Evolutionary conservation across 768 basidiomycete species (phyloP).

Genomic region (Serendipita sp.): DNA sequence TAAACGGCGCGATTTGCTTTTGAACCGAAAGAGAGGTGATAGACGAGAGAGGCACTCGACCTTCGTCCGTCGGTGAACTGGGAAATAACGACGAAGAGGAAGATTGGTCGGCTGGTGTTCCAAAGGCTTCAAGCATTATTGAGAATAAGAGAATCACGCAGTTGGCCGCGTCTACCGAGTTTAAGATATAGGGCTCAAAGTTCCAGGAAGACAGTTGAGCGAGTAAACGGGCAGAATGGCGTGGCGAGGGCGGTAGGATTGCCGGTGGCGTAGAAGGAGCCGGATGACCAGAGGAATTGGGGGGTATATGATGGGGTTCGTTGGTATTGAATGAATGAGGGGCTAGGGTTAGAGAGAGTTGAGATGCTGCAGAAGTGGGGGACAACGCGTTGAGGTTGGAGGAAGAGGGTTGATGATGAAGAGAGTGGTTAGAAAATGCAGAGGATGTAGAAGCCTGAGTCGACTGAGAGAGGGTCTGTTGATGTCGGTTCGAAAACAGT

Average conservation of each 20-base stretch:
- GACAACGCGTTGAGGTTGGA: background rate
- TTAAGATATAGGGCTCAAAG: conserved; percentile 76
- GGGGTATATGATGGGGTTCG: background rate
- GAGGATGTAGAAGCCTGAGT: background rate
- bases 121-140: conserved; percentile 37
- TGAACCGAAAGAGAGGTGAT: conserved; percentile 20
- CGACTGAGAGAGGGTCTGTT: background rate
- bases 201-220: conserved; percentile 60
- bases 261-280: background rate
- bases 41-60: conserved; percentile 26
- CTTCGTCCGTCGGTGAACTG: background rate
- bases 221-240: conserved; percentile 34
- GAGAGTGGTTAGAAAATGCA: background rate
- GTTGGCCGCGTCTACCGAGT: conserved; percentile 64
- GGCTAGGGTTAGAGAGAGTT: background rate
- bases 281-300: background rate
- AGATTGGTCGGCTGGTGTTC: background rate
- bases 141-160: conserved; percentile 83
- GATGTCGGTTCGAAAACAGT: background rate
- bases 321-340: background rate
- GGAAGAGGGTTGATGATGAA: background rate
- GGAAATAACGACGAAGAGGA: background rate
- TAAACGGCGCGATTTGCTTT: conserved; percentile 64
- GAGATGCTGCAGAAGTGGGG: background rate
- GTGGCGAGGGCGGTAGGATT: background rate